Conservation (phyloP, 306 rosid genomes). For the Acacia acuminata region DNA sequence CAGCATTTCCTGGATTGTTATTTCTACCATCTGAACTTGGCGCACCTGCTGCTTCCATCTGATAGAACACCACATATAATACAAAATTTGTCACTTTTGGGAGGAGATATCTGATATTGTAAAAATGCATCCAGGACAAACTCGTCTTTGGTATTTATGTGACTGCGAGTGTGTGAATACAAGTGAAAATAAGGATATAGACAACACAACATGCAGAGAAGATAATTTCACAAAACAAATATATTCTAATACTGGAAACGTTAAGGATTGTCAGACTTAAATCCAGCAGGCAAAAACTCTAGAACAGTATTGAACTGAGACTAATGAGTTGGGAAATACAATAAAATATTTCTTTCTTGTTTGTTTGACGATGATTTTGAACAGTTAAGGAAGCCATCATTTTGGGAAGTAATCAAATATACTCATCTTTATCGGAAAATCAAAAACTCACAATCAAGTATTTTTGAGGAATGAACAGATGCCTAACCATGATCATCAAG, state of each 20-base stretch:
- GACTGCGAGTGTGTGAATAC: not conserved
- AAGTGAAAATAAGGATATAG: not conserved
- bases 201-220: not conserved
- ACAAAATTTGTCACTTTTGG: not conserved
- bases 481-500: not conserved
- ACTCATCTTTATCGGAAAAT: not conserved
- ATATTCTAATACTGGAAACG: slow-evolving; percentile 3
- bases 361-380: not conserved
- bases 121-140: not conserved
- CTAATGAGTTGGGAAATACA: not conserved
- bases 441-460: not conserved
- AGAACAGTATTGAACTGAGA: not conserved
- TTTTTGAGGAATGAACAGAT: not conserved
- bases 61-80: slow-evolving; percentile 10
- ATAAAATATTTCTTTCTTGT: not conserved
- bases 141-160: not conserved
- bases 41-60: slow-evolving; percentile 48
- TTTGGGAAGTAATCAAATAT: not conserved
- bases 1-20: slow-evolving; percentile 24
- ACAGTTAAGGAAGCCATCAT: not conserved
- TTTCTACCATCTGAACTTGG: slow-evolving; percentile 34
- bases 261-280: not conserved
- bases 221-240: not conserved
- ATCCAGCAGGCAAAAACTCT: not conserved
- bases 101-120: not conserved